phyloP scores from a whole-genome alignment of 441 rosid genomes.

The Bruguiera hainesii region DNA sequence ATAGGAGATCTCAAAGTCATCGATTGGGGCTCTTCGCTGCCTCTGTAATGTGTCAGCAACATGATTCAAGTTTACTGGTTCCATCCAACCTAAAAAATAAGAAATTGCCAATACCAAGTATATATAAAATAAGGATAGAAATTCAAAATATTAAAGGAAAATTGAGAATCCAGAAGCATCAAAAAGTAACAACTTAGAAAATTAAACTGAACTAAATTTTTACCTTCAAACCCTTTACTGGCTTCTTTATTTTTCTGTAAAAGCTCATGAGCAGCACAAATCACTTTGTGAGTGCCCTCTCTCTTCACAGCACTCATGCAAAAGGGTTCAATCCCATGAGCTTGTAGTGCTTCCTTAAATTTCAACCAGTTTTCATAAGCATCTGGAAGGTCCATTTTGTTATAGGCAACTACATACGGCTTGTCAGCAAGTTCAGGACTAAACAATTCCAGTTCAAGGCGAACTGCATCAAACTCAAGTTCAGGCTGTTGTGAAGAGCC shows the following conservation, averaged over 20 bases:
- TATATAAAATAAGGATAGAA: neutral
- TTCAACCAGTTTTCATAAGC: conserved; percentile 71
- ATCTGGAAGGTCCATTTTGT: conserved; percentile 93
- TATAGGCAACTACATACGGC: conserved; percentile 83
- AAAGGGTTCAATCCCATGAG: conserved; percentile 64
- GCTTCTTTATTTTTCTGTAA: conserved; percentile 49
- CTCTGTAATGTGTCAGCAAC: conserved; percentile 70
- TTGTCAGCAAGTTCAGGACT: conserved; percentile 84
- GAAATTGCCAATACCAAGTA: conserved; percentile 17
- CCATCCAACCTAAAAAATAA: conserved; percentile 32
- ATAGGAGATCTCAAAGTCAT: conserved; percentile 70
- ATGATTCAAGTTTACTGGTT: conserved; percentile 55
- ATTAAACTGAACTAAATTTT: conserved; percentile 8
- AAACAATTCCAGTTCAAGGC: conserved; percentile 87
- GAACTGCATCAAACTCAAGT: conserved; percentile 88
- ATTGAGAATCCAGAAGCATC: neutral
- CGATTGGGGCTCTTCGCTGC: conserved; percentile 64
- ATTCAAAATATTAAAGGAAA: conserved; percentile 1
- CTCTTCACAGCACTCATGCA: conserved; percentile 83
- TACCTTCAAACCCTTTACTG: conserved; percentile 57
- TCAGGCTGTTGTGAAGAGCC: conserved; percentile 86
- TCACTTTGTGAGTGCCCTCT: conserved; percentile 76
- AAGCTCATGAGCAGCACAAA: conserved; percentile 62
- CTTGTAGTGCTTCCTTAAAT: conserved; percentile 62
- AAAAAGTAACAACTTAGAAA: neutral